Evolutionary conservation across 768 basidiomycete species (phyloP), one percentile per base, ranked within the genome.

Genomic region (Dacryopinax primogenitus): DNA sequence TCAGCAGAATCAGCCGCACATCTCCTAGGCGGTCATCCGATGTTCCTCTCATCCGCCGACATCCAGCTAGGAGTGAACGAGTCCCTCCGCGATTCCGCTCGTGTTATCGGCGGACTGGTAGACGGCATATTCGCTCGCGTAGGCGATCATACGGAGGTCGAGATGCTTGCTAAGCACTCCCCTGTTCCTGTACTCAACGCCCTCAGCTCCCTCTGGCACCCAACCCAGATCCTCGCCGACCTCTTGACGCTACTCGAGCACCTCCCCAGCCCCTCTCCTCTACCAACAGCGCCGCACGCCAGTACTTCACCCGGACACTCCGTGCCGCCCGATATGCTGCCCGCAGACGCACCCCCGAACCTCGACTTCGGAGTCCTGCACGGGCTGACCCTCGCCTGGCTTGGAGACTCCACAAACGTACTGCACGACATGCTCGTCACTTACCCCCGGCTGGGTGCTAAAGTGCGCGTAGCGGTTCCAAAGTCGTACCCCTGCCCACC

Each of bases 31-130:
- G 96, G 93, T 3, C 84, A 86, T 7, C 86, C 95, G 0, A 81
- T 98, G 69, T 99, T 98, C 75, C 79, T 98, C 7, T 93, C 94
- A 1, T 77, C 76, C 58, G 86, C 88, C 1, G 96, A 98, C 72
- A 94, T 97, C 64, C 96, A 99, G 70, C 79, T 99, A 23, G 95
- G 95, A 58, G 93, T 97, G 44, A 99, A 96, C 75, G 96, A 99
- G 81, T 83, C 79, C 32, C 73, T 84, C 2, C 78, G 88, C 39
- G 96, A 99, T 77, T 85, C 89, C 0, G 87, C 91, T 13, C 81
- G 86, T 28, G 91, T 99, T 11, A 84, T 98, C 67, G 88, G 90
- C 1, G 89, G 90, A 2, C 96, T 98, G 94, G 90, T 87, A 65
- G 86, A 97, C 75, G 96, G 94, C 15, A 90, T 98, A 64, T 95